These are phyloP conservation scores for Fusarium sp. DNA, from an alignment of 2,329 filamentous ascomycete genomes.

Conservation along the genomic window DNA sequence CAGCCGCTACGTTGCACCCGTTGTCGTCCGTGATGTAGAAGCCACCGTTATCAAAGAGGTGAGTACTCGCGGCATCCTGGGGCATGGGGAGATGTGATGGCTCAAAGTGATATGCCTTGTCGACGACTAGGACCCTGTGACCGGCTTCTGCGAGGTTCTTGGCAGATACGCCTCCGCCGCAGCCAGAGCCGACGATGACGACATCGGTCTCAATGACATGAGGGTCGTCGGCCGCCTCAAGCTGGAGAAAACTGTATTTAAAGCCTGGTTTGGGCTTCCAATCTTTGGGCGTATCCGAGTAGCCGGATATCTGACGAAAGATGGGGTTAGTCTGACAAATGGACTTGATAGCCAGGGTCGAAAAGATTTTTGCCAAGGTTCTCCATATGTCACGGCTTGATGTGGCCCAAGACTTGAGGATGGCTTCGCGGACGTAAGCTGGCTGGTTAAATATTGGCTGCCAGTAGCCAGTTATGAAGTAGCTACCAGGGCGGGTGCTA, in stretches of 20 bases:
- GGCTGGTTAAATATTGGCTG: constrained; percentile 73
- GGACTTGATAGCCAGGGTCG: constrained; percentile 64
- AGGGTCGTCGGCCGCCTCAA: constrained; percentile 55
- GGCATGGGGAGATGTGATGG: constrained; percentile 81
- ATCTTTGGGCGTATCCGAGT: constrained; percentile 64
- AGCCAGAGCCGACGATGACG: constrained; percentile 87
- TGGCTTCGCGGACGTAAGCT: constrained; percentile 67
- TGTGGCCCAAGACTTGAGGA: constrained; percentile 72
- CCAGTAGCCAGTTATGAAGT: constrained; percentile 76
- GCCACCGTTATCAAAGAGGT: constrained; percentile 79
- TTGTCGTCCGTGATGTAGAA: constrained; percentile 66
- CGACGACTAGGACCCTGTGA: constrained; percentile 80
- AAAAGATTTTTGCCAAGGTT: constrained; percentile 66
- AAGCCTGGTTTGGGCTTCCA: constrained; percentile 65
- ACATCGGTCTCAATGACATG: constrained; percentile 82
- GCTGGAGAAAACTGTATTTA: constrained; percentile 72
- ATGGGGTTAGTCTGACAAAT: constrained; percentile 68
- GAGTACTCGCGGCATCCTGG: constrained; percentile 67
- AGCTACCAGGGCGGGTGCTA: constrained; percentile 72
- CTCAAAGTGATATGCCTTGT: constrained; percentile 83
- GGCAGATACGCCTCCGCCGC: constrained; percentile 84
- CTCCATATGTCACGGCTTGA: constrained; percentile 68
- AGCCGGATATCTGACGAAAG: constrained; percentile 68
- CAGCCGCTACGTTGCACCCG: constrained; percentile 72
- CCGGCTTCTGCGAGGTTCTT: constrained; percentile 85